Percentiles rank a stretch among this genome's conserved stretches.
Evolutionary conservation across 345 rosid genomes (phyloP).

Genomic region (Salix koriyanagi): DNA sequence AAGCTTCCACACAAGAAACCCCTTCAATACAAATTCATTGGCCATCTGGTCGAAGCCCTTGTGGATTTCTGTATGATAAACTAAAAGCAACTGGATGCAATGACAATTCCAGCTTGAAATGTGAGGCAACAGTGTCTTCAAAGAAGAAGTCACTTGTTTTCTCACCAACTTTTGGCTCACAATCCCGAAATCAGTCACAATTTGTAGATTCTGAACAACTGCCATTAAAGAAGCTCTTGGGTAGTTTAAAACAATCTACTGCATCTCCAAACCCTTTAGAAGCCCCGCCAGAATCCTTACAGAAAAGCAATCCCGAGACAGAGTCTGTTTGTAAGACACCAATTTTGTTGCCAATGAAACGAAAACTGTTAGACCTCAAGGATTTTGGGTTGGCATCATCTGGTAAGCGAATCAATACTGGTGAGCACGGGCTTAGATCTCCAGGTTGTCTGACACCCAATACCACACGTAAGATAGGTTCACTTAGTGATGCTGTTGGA

Average conservation of each 20-base stretch:
- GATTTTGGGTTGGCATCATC: constrained; percentile 49
- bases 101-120: constrained; percentile 46
- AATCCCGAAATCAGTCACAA: constrained; percentile 46
- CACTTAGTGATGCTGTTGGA: constrained; percentile 44
- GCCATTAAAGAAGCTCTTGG: constrained; percentile 34
- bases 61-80: constrained; percentile 65
- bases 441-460: constrained; percentile 54
- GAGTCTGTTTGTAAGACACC: constrained; percentile 72
- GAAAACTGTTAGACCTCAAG: constrained; percentile 69
- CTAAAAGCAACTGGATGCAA: constrained; percentile 32
- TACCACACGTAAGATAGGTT: constrained; percentile 41
- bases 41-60: constrained; percentile 72
- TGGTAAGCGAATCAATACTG: constrained; percentile 59
- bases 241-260: constrained; percentile 35
- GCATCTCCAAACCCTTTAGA: constrained; percentile 36
- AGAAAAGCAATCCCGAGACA: constrained; percentile 37
- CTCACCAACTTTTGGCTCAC: constrained; percentile 61
- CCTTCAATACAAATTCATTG: constrained; percentile 61
- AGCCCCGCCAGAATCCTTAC: constrained; percentile 34
- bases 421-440: constrained; percentile 68
- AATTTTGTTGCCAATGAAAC: constrained; percentile 58
- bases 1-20: constrained; percentile 52
- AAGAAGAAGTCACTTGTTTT: constrained; percentile 75
- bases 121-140: constrained; percentile 45
- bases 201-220: constrained; percentile 43